A percentile compares a stretch with the other conserved stretches of the same genome.
Conservation (phyloP, 495 filamentous ascomycete species). For the Penicillium cosmopolitanum region DNA sequence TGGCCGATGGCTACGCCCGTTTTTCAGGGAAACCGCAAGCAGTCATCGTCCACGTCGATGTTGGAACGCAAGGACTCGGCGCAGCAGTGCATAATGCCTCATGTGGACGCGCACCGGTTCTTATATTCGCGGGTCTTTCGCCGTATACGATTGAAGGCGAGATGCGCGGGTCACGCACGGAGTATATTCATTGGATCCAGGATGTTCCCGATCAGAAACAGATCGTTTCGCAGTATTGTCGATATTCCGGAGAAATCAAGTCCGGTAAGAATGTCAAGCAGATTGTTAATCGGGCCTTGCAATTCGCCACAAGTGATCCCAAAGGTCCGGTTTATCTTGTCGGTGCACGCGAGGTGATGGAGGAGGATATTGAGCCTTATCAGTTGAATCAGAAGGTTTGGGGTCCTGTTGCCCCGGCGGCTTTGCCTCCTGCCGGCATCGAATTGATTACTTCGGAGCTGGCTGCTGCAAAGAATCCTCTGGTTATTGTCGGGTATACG, state of each 20-base stretch:
- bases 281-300: slow-evolving; percentile 87
- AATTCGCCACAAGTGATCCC: slow-evolving; percentile 81
- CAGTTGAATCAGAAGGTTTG: slow-evolving; percentile 71
- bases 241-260: slow-evolving; percentile 90
- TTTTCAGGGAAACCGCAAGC: slow-evolving; percentile 83
- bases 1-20: slow-evolving; percentile 94
- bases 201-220: slow-evolving; percentile 94
- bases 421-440: slow-evolving; percentile 66
- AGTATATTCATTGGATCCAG: slow-evolving; percentile 98
- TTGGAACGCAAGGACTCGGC: slow-evolving; percentile 89
- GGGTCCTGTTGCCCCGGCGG: slow-evolving; percentile 76
- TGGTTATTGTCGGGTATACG: slow-evolving; percentile 82
- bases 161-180: slow-evolving; percentile 82
- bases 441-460: slow-evolving; percentile 71
- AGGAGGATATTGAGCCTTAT: slow-evolving; percentile 87
- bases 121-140: slow-evolving; percentile 89
- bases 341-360: slow-evolving; percentile 88
- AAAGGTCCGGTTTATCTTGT: slow-evolving; percentile 85
- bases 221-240: slow-evolving; percentile 90
- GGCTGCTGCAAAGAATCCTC: slow-evolving; percentile 70
- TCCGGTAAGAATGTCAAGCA: slow-evolving; percentile 93
- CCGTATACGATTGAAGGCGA: slow-evolving; percentile 93
- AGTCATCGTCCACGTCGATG: slow-evolving; percentile 95
- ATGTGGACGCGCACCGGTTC: slow-evolving; percentile 80
- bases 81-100: slow-evolving; percentile 93